Base-by-base conservation (phyloP, 345 rosid genomes). In the Euphorbia pulcherrima region DNA sequence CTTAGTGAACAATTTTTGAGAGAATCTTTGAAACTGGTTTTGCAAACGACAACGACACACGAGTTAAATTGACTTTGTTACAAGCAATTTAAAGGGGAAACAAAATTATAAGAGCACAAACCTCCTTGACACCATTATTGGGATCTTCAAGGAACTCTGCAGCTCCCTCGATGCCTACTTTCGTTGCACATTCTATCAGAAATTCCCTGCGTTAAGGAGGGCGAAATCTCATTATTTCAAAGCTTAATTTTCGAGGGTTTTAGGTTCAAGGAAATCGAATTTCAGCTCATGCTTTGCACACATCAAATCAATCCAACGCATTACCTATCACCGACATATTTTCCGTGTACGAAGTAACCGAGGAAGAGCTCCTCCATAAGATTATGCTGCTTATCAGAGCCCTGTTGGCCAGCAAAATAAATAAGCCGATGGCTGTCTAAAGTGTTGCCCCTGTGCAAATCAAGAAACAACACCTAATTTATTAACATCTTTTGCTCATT, bases 371-470 rank as follows among this genome's bases (percentile, higher is more conserved):
- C 96, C 72, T 89, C 96, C n/a, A 80, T 92, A 23, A 90, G 96
- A 56, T 72, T 65, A 74, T 93, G 87, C 64, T 89, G 98, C 83
- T 87, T 93, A 4, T 86, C 88, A 33, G 73, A 72, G 16, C 82
- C 83, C 50, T 82, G 82, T 52, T 85, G 73, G 64, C 94, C 94
- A 16, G 92, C 84, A 65, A 82, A 85, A 79, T 84, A 78, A 67
- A 89, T 80, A 74, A 90, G 87, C 84, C 96, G 86, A 76, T 93
- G 97, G 79, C 98, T 93, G 66, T 93, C 98, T 46, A 90, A 39
- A 47, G 90, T 83, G 65, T 61, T 87, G 59, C 97, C 98, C 72
- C 97, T 93, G 84, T 58, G 30, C 33, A 73, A 46, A 60, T 48
- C 29, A 58, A 64, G 57, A 48, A 66, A 63, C 16, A 67, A 30